Percentiles rank a stretch among this genome's conserved stretches.
Evolutionary conservation across 164 flowering plant genomes (phyloP).

Genomic region (Paratinospora sagittata): DNA sequence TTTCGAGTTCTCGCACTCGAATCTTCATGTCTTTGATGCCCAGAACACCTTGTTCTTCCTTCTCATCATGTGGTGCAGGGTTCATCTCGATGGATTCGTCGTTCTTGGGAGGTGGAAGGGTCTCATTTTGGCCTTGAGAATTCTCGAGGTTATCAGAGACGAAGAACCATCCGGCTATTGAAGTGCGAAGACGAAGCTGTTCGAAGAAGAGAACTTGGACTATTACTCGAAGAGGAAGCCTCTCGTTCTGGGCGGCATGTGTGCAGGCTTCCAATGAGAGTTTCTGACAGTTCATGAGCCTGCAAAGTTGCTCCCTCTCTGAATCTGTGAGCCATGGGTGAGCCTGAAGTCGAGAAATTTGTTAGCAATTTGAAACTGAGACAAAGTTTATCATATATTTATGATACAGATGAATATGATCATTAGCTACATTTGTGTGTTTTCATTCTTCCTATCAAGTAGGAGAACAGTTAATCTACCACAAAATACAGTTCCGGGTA

Average conservation of each 20-base stretch:
- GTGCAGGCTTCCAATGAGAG: constrained; percentile 68
- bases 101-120: constrained; percentile 20
- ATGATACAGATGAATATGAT: not conserved
- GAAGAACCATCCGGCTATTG: constrained; percentile 58
- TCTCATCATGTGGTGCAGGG: not conserved
- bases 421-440: too few relatives aligned
- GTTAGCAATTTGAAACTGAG: not conserved
- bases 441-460: too few relatives aligned
- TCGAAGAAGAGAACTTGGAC: constrained; percentile 68
- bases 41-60: constrained; percentile 2
- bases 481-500: too few relatives aligned
- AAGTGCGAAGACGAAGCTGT: constrained; percentile 57
- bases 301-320: constrained; percentile 60
- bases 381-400: not conserved
- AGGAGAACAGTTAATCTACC: too few relatives aligned
- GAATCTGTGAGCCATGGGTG: constrained; percentile 64
- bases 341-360: constrained; percentile 27
- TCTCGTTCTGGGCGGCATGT: constrained; percentile 70
- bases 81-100: constrained; percentile 9
- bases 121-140: constrained; percentile 30
- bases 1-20: constrained; percentile 56
- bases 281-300: constrained; percentile 66
- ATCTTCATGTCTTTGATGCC: constrained; percentile 35
- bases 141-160: constrained; percentile 52
- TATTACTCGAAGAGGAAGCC: constrained; percentile 60